Evolutionary conservation across 257 asterid species (phyloP).

Genomic region (Nicotiana noctiflora): DNA sequence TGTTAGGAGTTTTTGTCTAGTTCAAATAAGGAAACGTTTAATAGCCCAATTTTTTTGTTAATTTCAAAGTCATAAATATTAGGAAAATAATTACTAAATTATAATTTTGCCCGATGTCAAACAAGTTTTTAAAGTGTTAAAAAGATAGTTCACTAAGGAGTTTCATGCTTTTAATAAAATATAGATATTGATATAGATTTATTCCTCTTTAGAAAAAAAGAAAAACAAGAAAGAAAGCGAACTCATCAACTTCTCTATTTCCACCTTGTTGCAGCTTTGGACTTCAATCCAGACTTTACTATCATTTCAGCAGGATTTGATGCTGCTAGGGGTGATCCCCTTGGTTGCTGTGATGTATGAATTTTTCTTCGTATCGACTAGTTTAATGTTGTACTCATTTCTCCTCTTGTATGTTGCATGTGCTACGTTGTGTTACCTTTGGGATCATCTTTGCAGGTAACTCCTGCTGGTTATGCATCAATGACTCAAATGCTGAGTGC

Average conservation of each 20-base stretch:
- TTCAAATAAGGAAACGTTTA: no score
- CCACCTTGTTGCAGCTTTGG: conserved; percentile 57
- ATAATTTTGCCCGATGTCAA: no score
- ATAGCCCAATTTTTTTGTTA: no score
- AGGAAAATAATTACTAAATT: no score
- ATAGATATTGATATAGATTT: not conserved
- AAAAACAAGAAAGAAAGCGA: not conserved
- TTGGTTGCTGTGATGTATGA: conserved; percentile 94
- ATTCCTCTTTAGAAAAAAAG: not conserved
- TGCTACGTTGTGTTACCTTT: not conserved
- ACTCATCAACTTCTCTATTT: conserved; percentile 3
- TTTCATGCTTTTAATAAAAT: no score
- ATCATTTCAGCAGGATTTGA: conserved; percentile 99
- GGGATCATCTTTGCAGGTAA: conserved; percentile 41
- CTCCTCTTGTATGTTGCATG: conserved; percentile 1
- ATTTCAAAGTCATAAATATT: no score
- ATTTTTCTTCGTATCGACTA: not conserved
- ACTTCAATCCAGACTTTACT: conserved; percentile 83
- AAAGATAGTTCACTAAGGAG: no score
- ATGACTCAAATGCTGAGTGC: conserved; percentile 78
- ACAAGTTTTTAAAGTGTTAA: no score
- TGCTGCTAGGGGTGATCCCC: conserved; percentile 99
- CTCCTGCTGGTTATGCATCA: conserved; percentile 88
- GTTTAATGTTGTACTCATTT: not conserved
- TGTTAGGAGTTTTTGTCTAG: no score